Evolutionary conservation across 2,329 filamentous ascomycete species (phyloP), one percentile per base, ranked within the genome.

Genomic region (Epichloe gansuensis): DNA sequence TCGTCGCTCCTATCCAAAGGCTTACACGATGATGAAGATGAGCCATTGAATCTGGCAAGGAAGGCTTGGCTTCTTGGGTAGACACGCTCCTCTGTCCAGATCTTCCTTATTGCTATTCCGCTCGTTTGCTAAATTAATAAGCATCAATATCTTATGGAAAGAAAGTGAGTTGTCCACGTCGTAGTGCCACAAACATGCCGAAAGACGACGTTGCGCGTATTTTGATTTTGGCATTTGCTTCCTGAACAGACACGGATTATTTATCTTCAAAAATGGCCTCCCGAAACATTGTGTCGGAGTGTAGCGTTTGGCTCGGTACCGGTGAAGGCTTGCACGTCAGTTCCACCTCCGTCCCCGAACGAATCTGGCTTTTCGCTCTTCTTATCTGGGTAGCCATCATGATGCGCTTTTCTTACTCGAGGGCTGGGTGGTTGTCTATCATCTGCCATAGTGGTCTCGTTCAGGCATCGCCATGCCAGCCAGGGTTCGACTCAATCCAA

Each of bases 401-500:
- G 17, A 5, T 27, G 5, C 17, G 4, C 5, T 43, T 23, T 13
- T 46, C 23, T 11, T 8, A 3, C 1, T 46, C 5, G 25, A 35
- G 25, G 25, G 31, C 23, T 34, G 12, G 61, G 49, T 2, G 61
- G 56, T 13, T 59, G 59, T 42, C 64, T 58, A 35, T 62, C 58
- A 31, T 31, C 1, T 15, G 60, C 85, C 82, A 5, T 57, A 61
- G 31, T 63, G 59, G 27, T 62, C 58, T n/a, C 80, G 81, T 50
- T 82, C 81, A 1, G 76, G 75, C 31, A 71, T 71, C 51, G 73
- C 71, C 69, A 86, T 80, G 51, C 82, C 74, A 36, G 75, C 73
- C 53, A 82, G 66, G 31, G 84, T 83, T 54, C 88, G 80, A 47
- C 80, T 67, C 51, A 91, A 67, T 47, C 88, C 93, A 47, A 87